A percentile compares a stretch with the other conserved stretches of the same genome.
These are phyloP conservation scores for Paramecium pentaurelia DNA, from an alignment of 73 alveolate species.

Conservation along the genomic window DNA sequence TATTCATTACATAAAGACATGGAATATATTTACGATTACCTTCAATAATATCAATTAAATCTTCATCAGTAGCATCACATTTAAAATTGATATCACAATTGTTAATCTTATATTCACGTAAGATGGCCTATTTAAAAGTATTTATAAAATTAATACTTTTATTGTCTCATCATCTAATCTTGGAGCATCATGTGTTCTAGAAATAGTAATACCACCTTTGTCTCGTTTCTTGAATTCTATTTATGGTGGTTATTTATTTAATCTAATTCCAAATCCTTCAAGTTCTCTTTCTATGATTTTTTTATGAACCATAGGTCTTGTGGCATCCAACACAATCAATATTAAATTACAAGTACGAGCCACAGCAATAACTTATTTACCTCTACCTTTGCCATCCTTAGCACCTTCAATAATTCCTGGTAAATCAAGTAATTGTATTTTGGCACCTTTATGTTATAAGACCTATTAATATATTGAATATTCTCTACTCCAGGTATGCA, in stretches of 20 bases:
- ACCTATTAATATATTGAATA: constrained; percentile 48
- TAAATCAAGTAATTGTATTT: constrained; percentile 95
- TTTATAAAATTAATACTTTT: constrained; percentile 12
- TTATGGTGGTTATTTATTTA: constrained; percentile 94
- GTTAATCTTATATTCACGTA: constrained; percentile 89
- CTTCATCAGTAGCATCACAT: constrained; percentile 94
- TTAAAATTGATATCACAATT: constrained; percentile 90
- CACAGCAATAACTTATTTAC: constrained; percentile 97
- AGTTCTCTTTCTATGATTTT: constrained; percentile 95
- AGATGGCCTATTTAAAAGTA: constrained; percentile 24
- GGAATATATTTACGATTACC: constrained; percentile 98
- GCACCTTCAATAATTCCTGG: constrained; percentile 99
- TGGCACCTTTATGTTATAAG: constrained; percentile 90
- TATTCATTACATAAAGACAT: constrained; percentile 94
- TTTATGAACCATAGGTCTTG: constrained; percentile 96
- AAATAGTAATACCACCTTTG: constrained; percentile 91
- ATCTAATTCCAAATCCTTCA: constrained; percentile 98
- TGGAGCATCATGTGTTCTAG: constrained; percentile 76
- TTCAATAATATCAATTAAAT: constrained; percentile 96
- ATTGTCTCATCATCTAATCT: constrained; percentile 89
- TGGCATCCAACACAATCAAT: constrained; percentile 97
- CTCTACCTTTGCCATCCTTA: constrained; percentile 99
- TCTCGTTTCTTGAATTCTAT: constrained; percentile 89
- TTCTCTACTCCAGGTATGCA: constrained; percentile 97
- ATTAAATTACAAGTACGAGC: constrained; percentile 98